These are phyloP conservation scores for Monosporozyma solicola DNA, from an alignment of 805 yeast species.

Conservation along the genomic window DNA sequence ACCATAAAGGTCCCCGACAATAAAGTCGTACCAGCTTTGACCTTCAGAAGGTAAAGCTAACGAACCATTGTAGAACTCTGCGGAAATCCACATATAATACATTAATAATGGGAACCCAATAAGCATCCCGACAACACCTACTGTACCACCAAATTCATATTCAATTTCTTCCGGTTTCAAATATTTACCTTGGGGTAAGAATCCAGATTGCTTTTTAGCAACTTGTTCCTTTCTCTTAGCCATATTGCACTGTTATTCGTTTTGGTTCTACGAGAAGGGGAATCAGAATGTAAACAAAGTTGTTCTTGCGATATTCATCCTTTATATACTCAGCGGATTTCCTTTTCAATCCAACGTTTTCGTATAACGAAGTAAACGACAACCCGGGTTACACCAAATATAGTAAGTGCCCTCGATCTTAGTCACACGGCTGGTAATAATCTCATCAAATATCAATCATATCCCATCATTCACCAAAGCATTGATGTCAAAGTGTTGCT, in stretches of 20 bases:
- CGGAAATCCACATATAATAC: constrained; percentile 96
- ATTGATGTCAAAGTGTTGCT: too few relatives aligned
- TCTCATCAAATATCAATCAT: background rate
- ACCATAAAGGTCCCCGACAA: constrained; percentile 33
- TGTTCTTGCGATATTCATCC: background rate
- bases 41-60: constrained; percentile 65
- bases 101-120: constrained; percentile 83
- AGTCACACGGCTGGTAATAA: background rate
- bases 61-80: constrained; percentile 65
- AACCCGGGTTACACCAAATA: background rate
- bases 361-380: background rate
- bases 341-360: background rate
- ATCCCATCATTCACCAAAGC: background rate
- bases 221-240: background rate
- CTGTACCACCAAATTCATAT: constrained; percentile 90
- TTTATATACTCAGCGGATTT: background rate
- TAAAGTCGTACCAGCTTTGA: constrained; percentile 42
- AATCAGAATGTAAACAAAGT: background rate
- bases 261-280: background rate
- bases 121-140: constrained; percentile 88
- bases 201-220: constrained; percentile 2
- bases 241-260: background rate
- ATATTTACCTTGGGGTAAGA: constrained; percentile 33
- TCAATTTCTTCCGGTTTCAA: constrained; percentile 47
- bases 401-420: background rate